Base-by-base conservation (phyloP, 345 rosid species). In the Sisymbrium altissimum region DNA sequence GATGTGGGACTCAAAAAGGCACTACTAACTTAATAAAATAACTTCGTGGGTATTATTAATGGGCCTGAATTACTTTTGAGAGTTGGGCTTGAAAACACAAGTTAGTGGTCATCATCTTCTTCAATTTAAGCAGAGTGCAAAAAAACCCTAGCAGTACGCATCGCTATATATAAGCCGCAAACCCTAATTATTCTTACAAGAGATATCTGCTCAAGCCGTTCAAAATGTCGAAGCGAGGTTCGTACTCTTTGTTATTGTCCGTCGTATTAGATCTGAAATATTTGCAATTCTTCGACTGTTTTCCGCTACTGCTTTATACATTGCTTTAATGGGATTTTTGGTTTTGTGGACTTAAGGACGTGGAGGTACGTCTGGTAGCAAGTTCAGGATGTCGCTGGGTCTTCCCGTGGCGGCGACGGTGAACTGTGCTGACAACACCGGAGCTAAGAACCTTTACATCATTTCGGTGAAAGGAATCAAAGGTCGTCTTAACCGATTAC, bases 351-450 rank as follows among this genome's bases (percentile, higher is more conserved):
- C 5, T 2, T 39, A 94, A n/a, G 98, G 97, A 13, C 90, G 98
- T 6, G 98, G 98, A 73, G 97, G 98, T 10, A 79, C 95, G 2
- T 96, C 97, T 0, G 98, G 97, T n/a, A 94, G 87, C 88, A 94
- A 91, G 79, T 94, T 94, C 79, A 82, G 97, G 79, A 94, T 94
- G 97, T 87, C 98, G 7, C 93, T 91, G 77, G 97, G 98, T 94
- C 85, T 94, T 41, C 98, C 98, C 0, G 98, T 91, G 72, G 98
- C 98, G 0, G 98, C 98, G 10, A 94, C 98, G 0, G 96, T 94
- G 72, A 91, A 94, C 89, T 94, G 98, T 49, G 98, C 98, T 0
- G 98, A 94, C 9, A 94, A 94, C 87, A 94, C 96, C 0, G 97
- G 98, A 5, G 97, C 98, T 0, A 94, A 94, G 92, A 91, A 91